Evolutionary conservation across 495 filamentous ascomycete species (phyloP).

Genomic region (Glarea lozoyensis): DNA sequence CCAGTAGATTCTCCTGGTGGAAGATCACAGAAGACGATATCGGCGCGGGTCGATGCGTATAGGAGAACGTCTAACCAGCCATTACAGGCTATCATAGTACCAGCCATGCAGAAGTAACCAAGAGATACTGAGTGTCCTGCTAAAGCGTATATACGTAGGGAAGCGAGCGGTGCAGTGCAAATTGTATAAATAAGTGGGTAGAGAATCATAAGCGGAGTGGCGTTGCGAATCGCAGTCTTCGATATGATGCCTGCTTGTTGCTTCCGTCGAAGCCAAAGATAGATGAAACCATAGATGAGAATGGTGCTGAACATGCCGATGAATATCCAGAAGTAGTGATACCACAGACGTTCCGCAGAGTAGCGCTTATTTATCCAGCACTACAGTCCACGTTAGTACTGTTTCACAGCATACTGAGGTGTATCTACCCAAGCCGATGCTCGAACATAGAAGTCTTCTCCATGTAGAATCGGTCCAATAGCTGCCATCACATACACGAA

Average conservation of each 20-base stretch:
- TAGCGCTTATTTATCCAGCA: conserved; percentile 63
- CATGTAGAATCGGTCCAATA: conserved; percentile 40
- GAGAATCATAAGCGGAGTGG: conserved; percentile 62
- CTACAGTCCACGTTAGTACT: conserved; percentile 27
- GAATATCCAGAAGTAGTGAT: conserved; percentile 79
- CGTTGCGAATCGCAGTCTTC: conserved; percentile 20
- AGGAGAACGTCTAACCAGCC: conserved; percentile 67
- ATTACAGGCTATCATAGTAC: conserved; percentile 63
- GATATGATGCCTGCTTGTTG: neutral
- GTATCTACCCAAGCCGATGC: conserved; percentile 53
- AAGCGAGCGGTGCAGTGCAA: conserved; percentile 62
- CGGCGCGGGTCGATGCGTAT: conserved; percentile 59
- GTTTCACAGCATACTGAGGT: neutral
- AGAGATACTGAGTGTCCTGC: conserved; percentile 43
- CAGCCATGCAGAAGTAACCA: conserved; percentile 57
- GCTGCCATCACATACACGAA: conserved; percentile 50
- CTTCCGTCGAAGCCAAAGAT: conserved; percentile 40
- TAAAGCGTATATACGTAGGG: conserved; percentile 58
- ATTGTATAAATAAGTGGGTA: conserved; percentile 69
- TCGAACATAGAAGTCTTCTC: conserved; percentile 51
- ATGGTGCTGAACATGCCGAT: conserved; percentile 56
- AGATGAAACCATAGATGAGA: conserved; percentile 56
- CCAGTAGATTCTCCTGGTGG: conserved; percentile 31
- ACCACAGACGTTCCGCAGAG: conserved; percentile 52
- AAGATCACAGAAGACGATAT: conserved; percentile 37